Percentiles rank a stretch among this genome's conserved stretches.
Evolutionary conservation across 768 basidiomycete genomes (phyloP).

Genomic region (Phylloporus sp.): DNA sequence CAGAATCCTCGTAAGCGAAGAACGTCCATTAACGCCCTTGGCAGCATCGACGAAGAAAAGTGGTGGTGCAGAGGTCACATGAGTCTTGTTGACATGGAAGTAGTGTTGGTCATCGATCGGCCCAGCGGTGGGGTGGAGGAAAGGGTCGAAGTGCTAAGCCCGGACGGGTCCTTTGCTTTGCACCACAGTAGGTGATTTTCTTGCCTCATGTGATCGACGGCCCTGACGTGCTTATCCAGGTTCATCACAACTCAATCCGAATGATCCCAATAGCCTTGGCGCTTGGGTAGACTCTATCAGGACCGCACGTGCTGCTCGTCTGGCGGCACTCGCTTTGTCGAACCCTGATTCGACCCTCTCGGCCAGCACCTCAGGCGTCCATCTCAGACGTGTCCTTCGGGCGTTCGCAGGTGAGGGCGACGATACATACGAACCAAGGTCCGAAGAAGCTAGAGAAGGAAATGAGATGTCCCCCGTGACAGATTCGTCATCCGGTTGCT

Average conservation of each 20-base stretch:
- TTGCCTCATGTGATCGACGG: neutral
- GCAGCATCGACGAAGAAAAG: conserved; percentile 49
- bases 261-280: conserved; percentile 29
- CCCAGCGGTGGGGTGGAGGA: conserved; percentile 40
- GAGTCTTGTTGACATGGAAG: conserved; percentile 70
- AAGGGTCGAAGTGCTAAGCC: conserved; percentile 69
- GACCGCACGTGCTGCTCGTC: conserved; percentile 61
- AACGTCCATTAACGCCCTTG: conserved; percentile 16
- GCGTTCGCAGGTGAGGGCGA: conserved; percentile 54
- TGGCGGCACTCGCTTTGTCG: conserved; percentile 64
- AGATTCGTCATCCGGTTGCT: neutral
- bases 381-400: conserved; percentile 67
- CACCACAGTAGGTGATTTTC: conserved; percentile 50
- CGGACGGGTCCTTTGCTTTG: conserved; percentile 70
- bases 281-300: conserved; percentile 69
- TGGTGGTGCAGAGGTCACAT: conserved; percentile 71
- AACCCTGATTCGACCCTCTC: conserved; percentile 80
- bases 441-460: conserved; percentile 43
- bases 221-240: neutral
- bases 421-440: conserved; percentile 36
- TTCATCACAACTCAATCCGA: neutral
- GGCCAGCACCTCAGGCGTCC: conserved; percentile 68
- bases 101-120: conserved; percentile 47
- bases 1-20: conserved; percentile 17
- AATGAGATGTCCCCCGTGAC: conserved; percentile 13